Evolutionary conservation across 352 stramenopile genomes (phyloP).

Genomic region (Globisporangium megalacanthum): DNA sequence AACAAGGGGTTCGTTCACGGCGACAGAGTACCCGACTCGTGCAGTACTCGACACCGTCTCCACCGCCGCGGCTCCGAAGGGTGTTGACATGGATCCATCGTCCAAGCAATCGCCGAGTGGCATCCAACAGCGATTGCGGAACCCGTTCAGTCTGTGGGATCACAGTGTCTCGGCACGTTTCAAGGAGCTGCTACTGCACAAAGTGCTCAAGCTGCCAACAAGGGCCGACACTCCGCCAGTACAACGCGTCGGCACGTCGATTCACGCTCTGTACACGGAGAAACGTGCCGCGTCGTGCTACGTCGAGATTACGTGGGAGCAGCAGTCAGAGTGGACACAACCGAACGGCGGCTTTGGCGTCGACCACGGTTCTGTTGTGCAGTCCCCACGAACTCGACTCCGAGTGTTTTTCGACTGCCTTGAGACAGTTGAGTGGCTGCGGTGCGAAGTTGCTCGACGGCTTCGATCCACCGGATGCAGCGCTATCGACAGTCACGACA

Average conservation of each 20-base stretch:
- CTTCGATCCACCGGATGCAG: constrained; percentile 15
- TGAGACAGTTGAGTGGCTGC: constrained; percentile 28
- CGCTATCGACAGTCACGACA: constrained; percentile 9
- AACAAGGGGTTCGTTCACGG: too few relatives aligned
- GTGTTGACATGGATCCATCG: too few relatives aligned
- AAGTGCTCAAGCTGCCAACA: constrained; percentile 6
- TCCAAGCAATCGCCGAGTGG: background rate
- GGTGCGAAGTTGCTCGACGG: constrained; percentile 20
- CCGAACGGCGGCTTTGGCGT: too few relatives aligned
- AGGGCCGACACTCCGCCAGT: too few relatives aligned
- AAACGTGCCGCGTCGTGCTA: constrained; percentile 4
- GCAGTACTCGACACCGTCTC: too few relatives aligned
- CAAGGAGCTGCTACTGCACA: constrained; percentile 12
- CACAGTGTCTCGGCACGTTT: constrained; percentile 12
- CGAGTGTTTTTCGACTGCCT: constrained; percentile 29
- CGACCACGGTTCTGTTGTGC: too few relatives aligned
- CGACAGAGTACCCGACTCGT: too few relatives aligned
- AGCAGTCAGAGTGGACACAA: background rate
- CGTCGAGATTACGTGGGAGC: background rate
- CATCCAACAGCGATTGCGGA: constrained; percentile 19
- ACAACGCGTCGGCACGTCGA: too few relatives aligned
- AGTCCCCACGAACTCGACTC: constrained; percentile 8
- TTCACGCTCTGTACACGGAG: background rate
- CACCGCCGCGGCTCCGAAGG: too few relatives aligned
- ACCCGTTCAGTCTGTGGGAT: constrained; percentile 22